Percentiles rank a stretch among this genome's conserved stretches.
phyloP scores from a whole-genome alignment of 1,139 yeast species.

The Diutina rugosa region DNA sequence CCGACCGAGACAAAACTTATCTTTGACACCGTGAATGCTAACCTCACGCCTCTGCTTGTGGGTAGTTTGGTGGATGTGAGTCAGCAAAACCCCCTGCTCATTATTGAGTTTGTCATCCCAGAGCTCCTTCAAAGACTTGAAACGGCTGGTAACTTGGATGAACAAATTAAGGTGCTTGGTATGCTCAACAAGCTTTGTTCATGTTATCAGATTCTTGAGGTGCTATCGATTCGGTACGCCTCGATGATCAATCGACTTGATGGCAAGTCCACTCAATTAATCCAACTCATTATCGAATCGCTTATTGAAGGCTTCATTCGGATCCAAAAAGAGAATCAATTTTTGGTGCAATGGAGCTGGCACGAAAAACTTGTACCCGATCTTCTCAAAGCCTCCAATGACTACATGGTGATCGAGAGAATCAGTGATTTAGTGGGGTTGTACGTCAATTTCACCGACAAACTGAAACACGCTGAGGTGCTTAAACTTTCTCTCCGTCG shows the following conservation, averaged over 20 bases:
- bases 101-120: conserved; percentile 52
- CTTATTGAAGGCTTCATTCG: conserved; percentile 14
- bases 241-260: background rate
- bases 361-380: conserved; percentile 23
- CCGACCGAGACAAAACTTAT: background rate
- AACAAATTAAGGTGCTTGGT: conserved; percentile 20
- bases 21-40: background rate
- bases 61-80: background rate
- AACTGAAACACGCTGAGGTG: conserved; percentile 23
- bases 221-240: conserved; percentile 31
- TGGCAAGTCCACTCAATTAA: background rate
- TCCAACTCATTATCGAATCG: conserved; percentile 11
- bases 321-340: conserved; percentile 12
- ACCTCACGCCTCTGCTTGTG: background rate
- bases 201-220: conserved; percentile 34
- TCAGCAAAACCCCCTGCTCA: conserved; percentile 10
- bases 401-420: conserved; percentile 14
- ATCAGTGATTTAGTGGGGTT: conserved; percentile 24
- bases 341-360: conserved; percentile 31
- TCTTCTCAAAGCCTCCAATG: conserved; percentile 10
- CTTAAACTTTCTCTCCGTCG: conserved; percentile 9
- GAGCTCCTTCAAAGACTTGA: conserved; percentile 24
- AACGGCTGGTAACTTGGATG: conserved; percentile 7
- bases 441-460: conserved; percentile 23
- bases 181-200: conserved; percentile 33